Conservation (phyloP, 2,329 filamentous ascomycete species). For the Scytalidium sp. region DNA sequence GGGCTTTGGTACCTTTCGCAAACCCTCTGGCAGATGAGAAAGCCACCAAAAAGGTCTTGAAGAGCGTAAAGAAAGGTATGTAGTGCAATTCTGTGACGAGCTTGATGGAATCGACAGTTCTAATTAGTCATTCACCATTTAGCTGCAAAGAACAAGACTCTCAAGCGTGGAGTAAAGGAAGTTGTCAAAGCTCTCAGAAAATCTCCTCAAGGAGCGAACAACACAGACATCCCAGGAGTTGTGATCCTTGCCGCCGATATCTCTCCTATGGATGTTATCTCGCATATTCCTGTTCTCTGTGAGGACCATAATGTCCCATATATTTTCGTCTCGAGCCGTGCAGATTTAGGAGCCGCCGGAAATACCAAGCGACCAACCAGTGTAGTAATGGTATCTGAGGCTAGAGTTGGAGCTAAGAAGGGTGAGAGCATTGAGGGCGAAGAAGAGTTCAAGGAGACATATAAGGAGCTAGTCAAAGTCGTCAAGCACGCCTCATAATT, state of each 20-base stretch:
- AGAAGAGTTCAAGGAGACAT: conserved; percentile 61
- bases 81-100: conserved; percentile 3
- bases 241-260: conserved; percentile 96
- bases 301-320: conserved; percentile 98
- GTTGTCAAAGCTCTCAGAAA: conserved; percentile 98
- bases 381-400: conserved; percentile 83
- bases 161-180: conserved; percentile 98
- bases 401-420: conserved; percentile 37
- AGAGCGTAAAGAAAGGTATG: conserved; percentile 58
- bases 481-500: conserved; percentile 46
- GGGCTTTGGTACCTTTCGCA: conserved; percentile 78
- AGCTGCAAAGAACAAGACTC: conserved; percentile 93
- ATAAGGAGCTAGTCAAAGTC: conserved; percentile 63
- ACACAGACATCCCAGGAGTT: conserved; percentile 64
- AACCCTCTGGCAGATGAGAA: conserved; percentile 79
- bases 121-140: conserved; percentile 20
- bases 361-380: conserved; percentile 95
- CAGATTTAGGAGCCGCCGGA: conserved; percentile 89
- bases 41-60: conserved; percentile 63
- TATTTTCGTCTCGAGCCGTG: conserved; percentile 88
- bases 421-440: conserved; percentile 42
- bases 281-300: conserved; percentile 94
- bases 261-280: conserved; percentile 97
- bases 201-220: conserved; percentile 68
- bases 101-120: conserved; percentile 8